Conservation (phyloP, 1,284 basidiomycete species). For the Leccinum fuscescens region DNA sequence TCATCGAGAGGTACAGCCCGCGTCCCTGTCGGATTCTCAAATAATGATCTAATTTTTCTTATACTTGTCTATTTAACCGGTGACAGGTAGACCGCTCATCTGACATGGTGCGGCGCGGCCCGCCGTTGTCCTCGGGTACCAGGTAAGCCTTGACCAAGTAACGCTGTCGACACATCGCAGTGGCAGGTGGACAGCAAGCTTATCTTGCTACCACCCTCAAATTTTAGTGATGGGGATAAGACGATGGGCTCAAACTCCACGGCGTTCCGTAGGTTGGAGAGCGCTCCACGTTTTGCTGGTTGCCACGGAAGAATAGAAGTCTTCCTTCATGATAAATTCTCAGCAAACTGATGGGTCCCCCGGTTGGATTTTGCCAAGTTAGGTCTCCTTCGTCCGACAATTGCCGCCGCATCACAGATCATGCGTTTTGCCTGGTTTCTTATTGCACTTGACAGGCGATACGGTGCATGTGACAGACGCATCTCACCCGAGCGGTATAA, state of each 20-base stretch:
- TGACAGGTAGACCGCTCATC: conserved; percentile 26
- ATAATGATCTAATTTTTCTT: conserved; percentile 24
- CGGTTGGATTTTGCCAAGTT: conserved; percentile 15
- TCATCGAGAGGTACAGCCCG: conserved; percentile 26
- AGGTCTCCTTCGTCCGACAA: conserved; percentile 18
- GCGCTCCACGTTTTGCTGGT: conserved; percentile 32
- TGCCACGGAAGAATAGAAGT: conserved; percentile 35
- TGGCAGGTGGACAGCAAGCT: neutral
- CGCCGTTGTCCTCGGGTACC: conserved; percentile 13
- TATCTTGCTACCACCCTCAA: neutral
- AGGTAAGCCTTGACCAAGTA: conserved; percentile 16
- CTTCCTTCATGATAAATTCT: conserved; percentile 32
- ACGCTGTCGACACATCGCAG: neutral
- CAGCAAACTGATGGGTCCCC: conserved; percentile 18
- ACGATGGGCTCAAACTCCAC: conserved; percentile 27
- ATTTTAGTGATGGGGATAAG: conserved; percentile 17
- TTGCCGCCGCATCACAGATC: conserved; percentile 14
- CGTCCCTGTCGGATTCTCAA: conserved; percentile 35
- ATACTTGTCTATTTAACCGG: conserved; percentile 17
- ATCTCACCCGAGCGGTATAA: conserved; percentile 13
- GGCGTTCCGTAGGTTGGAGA: conserved; percentile 23
- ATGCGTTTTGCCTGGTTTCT: neutral
- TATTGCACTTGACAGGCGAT: conserved; percentile 8
- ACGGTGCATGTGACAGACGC: conserved; percentile 8
- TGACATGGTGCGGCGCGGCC: conserved; percentile 10